Evolutionary conservation across 805 yeast species (phyloP).

Genomic region (Spathaspora sp.): DNA sequence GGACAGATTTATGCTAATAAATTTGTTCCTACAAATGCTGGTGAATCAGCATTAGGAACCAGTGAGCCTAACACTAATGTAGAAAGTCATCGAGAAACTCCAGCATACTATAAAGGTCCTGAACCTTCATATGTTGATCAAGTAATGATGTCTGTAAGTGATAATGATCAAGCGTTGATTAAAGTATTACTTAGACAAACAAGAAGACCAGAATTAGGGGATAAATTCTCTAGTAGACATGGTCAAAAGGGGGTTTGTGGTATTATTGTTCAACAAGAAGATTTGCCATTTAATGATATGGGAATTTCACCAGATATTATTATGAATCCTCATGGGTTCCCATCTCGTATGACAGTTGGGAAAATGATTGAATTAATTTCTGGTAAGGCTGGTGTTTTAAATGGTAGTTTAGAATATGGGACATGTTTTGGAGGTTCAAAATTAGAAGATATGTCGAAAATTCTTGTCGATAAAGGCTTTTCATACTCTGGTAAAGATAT

Average conservation of each 20-base stretch:
- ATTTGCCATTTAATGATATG: constrained; percentile 89
- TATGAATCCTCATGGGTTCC: constrained; percentile 99
- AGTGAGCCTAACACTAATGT: constrained; percentile 28
- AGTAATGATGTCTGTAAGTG: constrained; percentile 95
- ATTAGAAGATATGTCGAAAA: constrained; percentile 89
- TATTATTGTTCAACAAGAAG: constrained; percentile 95
- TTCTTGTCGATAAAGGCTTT: constrained; percentile 86
- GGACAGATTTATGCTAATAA: constrained; percentile 95
- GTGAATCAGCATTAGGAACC: constrained; percentile 55
- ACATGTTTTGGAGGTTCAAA: constrained; percentile 99
- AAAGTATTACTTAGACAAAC: constrained; percentile 92
- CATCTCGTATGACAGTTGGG: constrained; percentile 99
- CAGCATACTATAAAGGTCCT: constrained; percentile 89
- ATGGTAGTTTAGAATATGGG: constrained; percentile 90
- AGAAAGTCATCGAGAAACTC: constrained; percentile 81
- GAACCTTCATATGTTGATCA: constrained; percentile 95
- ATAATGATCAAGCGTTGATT: constrained; percentile 89
- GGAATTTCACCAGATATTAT: constrained; percentile 94
- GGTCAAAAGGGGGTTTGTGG: constrained; percentile 99
- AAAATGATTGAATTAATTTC: constrained; percentile 95
- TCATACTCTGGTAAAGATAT: constrained; percentile 95
- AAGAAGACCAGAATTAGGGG: constrained; percentile 96
- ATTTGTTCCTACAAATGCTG: constrained; percentile 83
- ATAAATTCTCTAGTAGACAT: constrained; percentile 94
- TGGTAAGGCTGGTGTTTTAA: constrained; percentile 96